Base-by-base conservation (phyloP, 441 rosid species). In the Jatropha podagrica region DNA sequence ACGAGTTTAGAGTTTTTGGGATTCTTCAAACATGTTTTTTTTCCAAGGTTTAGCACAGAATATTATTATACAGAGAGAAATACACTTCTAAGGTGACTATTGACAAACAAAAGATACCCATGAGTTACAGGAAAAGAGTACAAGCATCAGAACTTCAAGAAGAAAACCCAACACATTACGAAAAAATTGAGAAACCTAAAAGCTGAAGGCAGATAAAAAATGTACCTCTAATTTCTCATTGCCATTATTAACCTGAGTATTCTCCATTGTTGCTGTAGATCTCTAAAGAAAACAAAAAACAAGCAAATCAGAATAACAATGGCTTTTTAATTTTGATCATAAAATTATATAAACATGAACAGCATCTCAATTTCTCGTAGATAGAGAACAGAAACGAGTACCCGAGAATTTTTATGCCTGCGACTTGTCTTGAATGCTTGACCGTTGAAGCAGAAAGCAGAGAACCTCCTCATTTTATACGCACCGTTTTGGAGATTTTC, bases 391-490 rank as follows among this genome's bases (percentile, higher is more conserved):
- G 69, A 38, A 40, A 65, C 44, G 69, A 80, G 40, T 72, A 80
- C 81, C 78, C 73, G 86, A 68, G 73, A 70, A 77, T 79, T 74
- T 65, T 71, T 74, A 54, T 54, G 78, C 77, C 73, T 77, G 69
- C 68, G 82, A 79, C 42, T 72, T 76, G 59, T 62, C 37, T n/a
- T 81, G 65, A 73, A 76, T 67, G 77, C 74, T 62, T 27, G 83
- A 65, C 27, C 54, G 54, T 65, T 82, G 87, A 75, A 67, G 87
- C 85, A 80, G 79, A 88, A 86, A 65, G 79, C 68, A 6, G 72
- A 72, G 79, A 86, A 71, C 71, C 79, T 77, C 76, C 76, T 79
- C 90, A 83, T 85, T 90, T 78, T 87, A 87, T 85, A 72, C 72
- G 56, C 81, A 65, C 79, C 75, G 74, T 71, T 77, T 69, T 63